Conservation (phyloP, 805 yeast species). For the Komagataella phaffii region DNA sequence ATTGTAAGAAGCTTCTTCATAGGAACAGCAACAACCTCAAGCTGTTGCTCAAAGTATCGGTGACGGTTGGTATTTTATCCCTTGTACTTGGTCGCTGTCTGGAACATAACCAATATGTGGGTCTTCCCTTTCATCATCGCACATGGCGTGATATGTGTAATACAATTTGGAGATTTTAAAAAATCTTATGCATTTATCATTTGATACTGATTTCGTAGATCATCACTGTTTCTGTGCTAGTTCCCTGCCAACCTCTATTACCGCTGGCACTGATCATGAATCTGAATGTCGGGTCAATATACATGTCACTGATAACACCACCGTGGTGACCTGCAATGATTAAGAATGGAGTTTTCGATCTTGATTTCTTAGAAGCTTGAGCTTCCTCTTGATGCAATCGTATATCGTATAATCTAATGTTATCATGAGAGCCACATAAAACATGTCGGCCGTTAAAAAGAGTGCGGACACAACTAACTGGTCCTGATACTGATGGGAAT, state of each 20-base stretch:
- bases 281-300: slow-evolving; percentile 77
- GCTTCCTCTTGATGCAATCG: slow-evolving; percentile 24
- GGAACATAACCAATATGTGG: neutral
- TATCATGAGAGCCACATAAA: slow-evolving; percentile 83
- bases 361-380: slow-evolving; percentile 13
- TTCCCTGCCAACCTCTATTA: slow-evolving; percentile 89
- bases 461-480: slow-evolving; percentile 68
- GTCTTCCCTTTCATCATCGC: neutral
- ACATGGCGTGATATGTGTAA: neutral
- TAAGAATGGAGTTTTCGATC: slow-evolving; percentile 56
- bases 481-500: slow-evolving; percentile 83
- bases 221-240: slow-evolving; percentile 65
- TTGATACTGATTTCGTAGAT: slow-evolving; percentile 57
- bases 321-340: slow-evolving; percentile 97
- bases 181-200: neutral
- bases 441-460: slow-evolving; percentile 73
- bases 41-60: neutral
- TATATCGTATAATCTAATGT: slow-evolving; percentile 76
- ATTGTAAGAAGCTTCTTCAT: neutral
- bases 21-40: neutral
- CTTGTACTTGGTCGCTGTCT: neutral
- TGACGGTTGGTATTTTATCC: neutral
- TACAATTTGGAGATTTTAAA: neutral
- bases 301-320: slow-evolving; percentile 64
- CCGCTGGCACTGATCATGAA: slow-evolving; percentile 90